phyloP scores from a whole-genome alignment of 2,329 filamentous ascomycete genomes.

The Colletotrichum scovillei region DNA sequence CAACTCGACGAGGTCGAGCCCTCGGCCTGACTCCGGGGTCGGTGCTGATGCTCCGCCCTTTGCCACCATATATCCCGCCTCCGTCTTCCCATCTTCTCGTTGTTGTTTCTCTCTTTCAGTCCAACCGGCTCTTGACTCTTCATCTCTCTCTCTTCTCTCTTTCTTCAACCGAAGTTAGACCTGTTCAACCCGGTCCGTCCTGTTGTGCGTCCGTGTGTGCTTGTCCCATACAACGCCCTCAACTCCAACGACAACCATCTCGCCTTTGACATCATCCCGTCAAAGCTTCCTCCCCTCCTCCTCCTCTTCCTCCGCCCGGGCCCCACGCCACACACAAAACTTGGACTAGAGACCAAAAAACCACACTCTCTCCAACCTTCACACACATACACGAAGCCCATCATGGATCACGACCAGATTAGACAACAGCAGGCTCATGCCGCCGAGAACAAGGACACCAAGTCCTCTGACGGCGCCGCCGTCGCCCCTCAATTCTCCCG shows the following conservation, averaged over 20 bases:
- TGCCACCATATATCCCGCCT: slow-evolving; percentile 34
- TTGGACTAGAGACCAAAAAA: neutral
- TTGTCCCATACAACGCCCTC: neutral
- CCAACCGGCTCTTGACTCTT: slow-evolving; percentile 20
- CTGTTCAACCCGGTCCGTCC: slow-evolving; percentile 25
- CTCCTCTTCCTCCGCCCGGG: neutral
- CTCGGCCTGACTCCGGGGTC: slow-evolving; percentile 33
- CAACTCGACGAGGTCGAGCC: slow-evolving; percentile 22
- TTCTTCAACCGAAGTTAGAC: slow-evolving; percentile 21
- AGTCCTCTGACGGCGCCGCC: slow-evolving; percentile 18
- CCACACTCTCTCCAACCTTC: neutral
- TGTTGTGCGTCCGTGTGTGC: neutral
- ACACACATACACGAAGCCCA: neutral
- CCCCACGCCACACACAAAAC: slow-evolving; percentile 4
- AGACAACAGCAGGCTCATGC: slow-evolving; percentile 5
- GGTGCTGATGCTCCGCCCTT: slow-evolving; percentile 30
- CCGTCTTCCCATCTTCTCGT: slow-evolving; percentile 11
- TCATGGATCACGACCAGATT: slow-evolving; percentile 36
- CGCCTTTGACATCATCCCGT: neutral
- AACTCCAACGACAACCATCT: neutral
- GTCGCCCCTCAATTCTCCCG: slow-evolving; percentile 35
- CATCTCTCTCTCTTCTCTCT: slow-evolving; percentile 6
- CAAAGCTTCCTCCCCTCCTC: neutral
- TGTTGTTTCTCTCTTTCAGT: neutral
- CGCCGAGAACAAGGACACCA: slow-evolving; percentile 29